phyloP scores from a whole-genome alignment of 192 early-diverging fungal genomes.

The Chytriomyces hyalinus region DNA sequence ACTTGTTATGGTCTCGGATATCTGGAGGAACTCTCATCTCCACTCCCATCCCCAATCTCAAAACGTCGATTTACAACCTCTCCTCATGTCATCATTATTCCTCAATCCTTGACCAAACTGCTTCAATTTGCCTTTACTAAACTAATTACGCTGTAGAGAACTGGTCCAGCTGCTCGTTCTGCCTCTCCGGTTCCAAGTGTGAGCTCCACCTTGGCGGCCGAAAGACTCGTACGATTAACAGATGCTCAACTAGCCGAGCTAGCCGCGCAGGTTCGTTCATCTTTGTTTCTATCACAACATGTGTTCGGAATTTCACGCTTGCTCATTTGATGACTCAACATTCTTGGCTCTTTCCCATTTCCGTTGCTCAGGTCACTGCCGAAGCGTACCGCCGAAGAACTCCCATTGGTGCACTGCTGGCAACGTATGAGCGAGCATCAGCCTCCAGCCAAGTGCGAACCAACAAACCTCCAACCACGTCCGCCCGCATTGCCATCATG shows the following conservation, averaged over 20 bases:
- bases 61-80: not conserved
- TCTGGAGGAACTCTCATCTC: not conserved
- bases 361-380: conserved; percentile 14
- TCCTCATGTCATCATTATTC: not conserved
- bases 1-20: too few relatives aligned
- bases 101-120: not conserved
- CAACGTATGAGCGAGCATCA: conserved; percentile 28
- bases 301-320: not conserved
- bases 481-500: conserved; percentile 37
- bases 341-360: not conserved
- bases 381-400: conserved; percentile 37
- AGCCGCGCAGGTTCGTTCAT: conserved; percentile 21
- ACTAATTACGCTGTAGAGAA: not conserved
- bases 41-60: not conserved
- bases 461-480: conserved; percentile 18
- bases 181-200: conserved; percentile 33
- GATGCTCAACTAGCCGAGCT: conserved; percentile 38
- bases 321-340: not conserved
- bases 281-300: not conserved
- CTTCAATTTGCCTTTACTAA: not conserved
- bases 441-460: not conserved
- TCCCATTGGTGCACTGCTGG: conserved; percentile 36
- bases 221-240: conserved; percentile 32
- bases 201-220: conserved; percentile 34
- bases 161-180: conserved; percentile 11